Conservation (phyloP, 73 alveolate species). For the Stentor roeselii region DNA sequence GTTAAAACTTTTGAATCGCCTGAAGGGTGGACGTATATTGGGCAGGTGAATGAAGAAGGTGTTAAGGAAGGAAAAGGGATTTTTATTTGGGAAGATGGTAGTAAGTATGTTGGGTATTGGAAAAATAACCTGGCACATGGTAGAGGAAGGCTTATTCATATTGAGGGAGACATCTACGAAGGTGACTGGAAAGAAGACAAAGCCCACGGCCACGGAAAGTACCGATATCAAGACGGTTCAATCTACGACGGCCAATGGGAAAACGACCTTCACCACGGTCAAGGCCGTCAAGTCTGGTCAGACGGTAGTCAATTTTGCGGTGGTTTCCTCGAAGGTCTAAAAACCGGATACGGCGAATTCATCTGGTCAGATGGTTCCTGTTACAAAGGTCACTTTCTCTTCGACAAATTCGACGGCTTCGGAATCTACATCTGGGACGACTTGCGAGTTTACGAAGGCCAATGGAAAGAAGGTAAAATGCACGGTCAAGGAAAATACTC, state of each 20-base stretch:
- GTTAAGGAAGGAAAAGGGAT: conserved; percentile 30
- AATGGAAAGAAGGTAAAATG: conserved; percentile 13
- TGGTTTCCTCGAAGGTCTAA: conserved; percentile 39
- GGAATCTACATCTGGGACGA: conserved; percentile 45
- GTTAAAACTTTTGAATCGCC: neutral
- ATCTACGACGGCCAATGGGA: conserved; percentile 56
- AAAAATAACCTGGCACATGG: conserved; percentile 73
- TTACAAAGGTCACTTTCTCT: conserved; percentile 57
- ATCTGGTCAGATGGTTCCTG: conserved; percentile 69
- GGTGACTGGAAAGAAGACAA: conserved; percentile 76
- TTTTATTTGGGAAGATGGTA: conserved; percentile 31
- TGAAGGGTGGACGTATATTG: neutral
- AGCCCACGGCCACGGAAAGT: conserved; percentile 51
- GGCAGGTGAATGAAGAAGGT: neutral
- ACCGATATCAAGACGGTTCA: conserved; percentile 36
- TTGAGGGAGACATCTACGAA: conserved; percentile 61
- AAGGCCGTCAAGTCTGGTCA: conserved; percentile 38
- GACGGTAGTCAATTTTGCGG: conserved; percentile 45
- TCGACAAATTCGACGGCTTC: conserved; percentile 45
- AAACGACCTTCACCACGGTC: conserved; percentile 41
- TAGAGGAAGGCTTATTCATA: conserved; percentile 74
- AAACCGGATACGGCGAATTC: conserved; percentile 49
- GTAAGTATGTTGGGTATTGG: conserved; percentile 47
- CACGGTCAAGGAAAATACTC: conserved; percentile 2
- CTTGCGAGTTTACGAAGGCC: conserved; percentile 31